These are phyloP conservation scores for Fusarium sp. DNA, from an alignment of 2,329 filamentous ascomycete species.

Conservation along the genomic window DNA sequence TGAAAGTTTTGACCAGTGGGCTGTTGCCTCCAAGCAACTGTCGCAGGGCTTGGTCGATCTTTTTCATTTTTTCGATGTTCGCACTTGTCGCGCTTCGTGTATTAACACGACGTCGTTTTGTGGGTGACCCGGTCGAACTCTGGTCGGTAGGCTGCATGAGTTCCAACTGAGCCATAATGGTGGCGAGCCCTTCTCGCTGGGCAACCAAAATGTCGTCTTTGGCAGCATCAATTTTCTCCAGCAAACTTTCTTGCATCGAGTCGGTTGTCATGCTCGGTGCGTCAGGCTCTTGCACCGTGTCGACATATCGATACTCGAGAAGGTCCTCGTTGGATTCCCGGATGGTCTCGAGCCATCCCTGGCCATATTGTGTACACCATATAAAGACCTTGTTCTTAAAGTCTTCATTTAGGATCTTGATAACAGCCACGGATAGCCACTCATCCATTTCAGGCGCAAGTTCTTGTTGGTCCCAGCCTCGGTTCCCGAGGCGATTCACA, in stretches of 20 bases:
- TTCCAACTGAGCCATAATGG: not conserved
- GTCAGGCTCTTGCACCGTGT: not conserved
- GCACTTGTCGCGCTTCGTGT: rapidly evolving
- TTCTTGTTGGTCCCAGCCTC: not conserved
- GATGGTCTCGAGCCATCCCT: not conserved
- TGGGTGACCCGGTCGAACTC: not conserved
- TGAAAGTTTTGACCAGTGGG: not conserved
- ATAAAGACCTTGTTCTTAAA: conserved; percentile 2
- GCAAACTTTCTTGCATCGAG: not conserved
- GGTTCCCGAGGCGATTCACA: not conserved
- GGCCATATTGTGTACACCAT: not conserved
- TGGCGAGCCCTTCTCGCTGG: rapidly evolving
- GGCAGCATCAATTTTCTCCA: not conserved
- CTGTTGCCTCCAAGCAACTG: not conserved
- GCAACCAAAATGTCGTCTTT: not conserved
- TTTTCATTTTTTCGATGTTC: not conserved
- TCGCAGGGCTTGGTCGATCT: not conserved
- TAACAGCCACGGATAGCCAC: not conserved
- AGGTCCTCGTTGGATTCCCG: not conserved
- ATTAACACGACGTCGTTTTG: not conserved
- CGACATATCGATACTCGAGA: not conserved
- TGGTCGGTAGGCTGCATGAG: not conserved
- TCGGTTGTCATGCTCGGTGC: not conserved
- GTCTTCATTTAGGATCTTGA: not conserved
- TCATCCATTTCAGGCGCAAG: not conserved